Conservation (phyloP, 1,284 basidiomycete species). For the Farysia itapuensis region DNA sequence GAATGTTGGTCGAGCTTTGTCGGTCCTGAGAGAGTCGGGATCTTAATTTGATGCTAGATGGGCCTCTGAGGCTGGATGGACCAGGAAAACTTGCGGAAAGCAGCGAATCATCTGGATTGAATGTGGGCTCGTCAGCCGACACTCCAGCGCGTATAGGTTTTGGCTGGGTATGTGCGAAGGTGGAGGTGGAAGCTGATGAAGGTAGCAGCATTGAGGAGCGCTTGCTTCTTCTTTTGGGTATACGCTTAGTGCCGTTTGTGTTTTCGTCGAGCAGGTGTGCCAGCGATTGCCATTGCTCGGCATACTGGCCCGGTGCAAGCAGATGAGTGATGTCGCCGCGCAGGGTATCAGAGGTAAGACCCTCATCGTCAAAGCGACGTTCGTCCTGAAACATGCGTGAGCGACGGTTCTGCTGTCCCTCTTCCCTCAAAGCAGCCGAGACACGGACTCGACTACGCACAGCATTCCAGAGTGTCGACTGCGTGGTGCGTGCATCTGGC, state of each 20-base stretch:
- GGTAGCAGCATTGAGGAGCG: background rate
- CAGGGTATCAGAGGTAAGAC: conserved; percentile 38
- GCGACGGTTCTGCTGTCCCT: conserved; percentile 4
- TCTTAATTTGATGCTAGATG: conserved; percentile 25
- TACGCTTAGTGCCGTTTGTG: background rate
- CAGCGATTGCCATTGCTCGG: conserved; percentile 47
- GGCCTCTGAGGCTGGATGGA: conserved; percentile 15
- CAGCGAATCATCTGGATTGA: conserved; percentile 23
- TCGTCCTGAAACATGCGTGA: conserved; percentile 24
- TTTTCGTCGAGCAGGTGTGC: conserved; percentile 39
- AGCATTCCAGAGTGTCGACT: conserved; percentile 24
- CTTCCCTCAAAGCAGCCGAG: conserved; percentile 16
- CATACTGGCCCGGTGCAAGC: conserved; percentile 28
- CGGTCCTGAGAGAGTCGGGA: conserved; percentile 9
- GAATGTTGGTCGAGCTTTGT: background rate
- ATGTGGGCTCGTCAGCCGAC: background rate
- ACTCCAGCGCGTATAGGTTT: background rate
- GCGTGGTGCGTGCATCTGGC: conserved; percentile 11
- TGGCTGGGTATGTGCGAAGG: background rate
- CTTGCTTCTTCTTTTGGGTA: conserved; percentile 12
- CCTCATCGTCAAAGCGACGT: conserved; percentile 41
- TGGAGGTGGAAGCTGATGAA: background rate
- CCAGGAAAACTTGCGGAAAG: conserved; percentile 11
- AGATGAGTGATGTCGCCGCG: conserved; percentile 17
- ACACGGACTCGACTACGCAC: conserved; percentile 32